phyloP scores from a whole-genome alignment of 495 filamentous ascomycete species.

The Tuber borchii region DNA sequence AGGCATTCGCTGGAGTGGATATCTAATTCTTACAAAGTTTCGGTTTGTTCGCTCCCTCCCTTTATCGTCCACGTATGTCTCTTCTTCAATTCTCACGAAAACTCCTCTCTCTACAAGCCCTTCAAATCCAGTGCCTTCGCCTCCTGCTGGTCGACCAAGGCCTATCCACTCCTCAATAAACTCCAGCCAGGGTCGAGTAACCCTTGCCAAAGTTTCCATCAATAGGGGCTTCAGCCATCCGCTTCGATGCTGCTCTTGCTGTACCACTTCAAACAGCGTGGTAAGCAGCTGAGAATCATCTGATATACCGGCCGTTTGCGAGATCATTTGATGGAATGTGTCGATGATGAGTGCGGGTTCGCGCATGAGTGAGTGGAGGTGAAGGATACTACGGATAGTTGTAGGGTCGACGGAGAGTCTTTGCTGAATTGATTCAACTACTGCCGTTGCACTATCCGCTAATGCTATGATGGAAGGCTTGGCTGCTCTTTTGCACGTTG shows the following conservation, averaged over 20 bases:
- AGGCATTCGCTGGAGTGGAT: no score
- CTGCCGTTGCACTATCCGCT: slow-evolving; percentile 52
- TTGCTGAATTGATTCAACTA: slow-evolving; percentile 53
- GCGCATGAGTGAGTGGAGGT: slow-evolving; percentile 61
- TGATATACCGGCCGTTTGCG: slow-evolving; percentile 48
- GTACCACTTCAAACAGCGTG: slow-evolving; percentile 56
- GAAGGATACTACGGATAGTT: slow-evolving; percentile 54
- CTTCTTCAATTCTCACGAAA: slow-evolving; percentile 60
- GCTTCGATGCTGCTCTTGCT: slow-evolving; percentile 58
- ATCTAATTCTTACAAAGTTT: slow-evolving; percentile 48
- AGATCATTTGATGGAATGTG: slow-evolving; percentile 56
- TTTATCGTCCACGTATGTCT: slow-evolving; percentile 51
- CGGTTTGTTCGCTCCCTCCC: slow-evolving; percentile 49
- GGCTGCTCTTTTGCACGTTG: slow-evolving; percentile 36
- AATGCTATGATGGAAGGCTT: slow-evolving; percentile 56
- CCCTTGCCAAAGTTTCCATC: slow-evolving; percentile 58
- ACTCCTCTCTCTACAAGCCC: slow-evolving; percentile 63
- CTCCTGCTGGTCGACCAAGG: slow-evolving; percentile 46
- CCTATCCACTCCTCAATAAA: slow-evolving; percentile 74
- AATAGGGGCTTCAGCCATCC: slow-evolving; percentile 58
- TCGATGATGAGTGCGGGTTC: slow-evolving; percentile 58
- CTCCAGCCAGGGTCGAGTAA: slow-evolving; percentile 64
- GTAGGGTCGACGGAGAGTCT: slow-evolving; percentile 48
- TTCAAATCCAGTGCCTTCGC: slow-evolving; percentile 56
- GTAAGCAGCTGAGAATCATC: slow-evolving; percentile 68